Evolutionary conservation across 225 moss, liverwort and hornwort genomes (phyloP).

Genomic region (Pseudisothecium myosuroides): DNA sequence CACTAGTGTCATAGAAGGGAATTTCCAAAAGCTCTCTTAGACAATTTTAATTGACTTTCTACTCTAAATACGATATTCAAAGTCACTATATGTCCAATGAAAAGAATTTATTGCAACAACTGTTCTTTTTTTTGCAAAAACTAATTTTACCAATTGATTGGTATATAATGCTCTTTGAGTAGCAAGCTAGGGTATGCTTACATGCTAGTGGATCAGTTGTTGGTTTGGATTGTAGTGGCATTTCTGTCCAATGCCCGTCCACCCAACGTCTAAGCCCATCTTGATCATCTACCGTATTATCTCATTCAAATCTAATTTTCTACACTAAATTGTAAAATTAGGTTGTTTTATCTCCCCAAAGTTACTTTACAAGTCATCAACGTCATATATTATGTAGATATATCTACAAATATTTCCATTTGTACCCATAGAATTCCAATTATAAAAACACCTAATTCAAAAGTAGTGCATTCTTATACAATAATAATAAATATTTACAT

Average conservation of each 20-base stretch:
- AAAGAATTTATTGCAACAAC: too few species aligned
- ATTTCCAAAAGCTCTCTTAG: too few species aligned
- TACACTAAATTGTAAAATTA: not conserved
- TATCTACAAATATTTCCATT: not conserved
- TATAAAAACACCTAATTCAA: not conserved
- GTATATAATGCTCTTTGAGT: rapidly evolving
- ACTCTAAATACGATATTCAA: not conserved
- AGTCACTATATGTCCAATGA: rapidly evolving
- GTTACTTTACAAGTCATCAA: not conserved
- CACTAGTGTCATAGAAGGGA: rapidly evolving
- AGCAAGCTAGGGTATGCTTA: rapidly evolving
- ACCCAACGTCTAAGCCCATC: rapidly evolving
- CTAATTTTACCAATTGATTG: rapidly evolving
- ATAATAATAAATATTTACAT: not conserved
- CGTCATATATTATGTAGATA: not conserved
- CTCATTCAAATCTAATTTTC: not conserved
- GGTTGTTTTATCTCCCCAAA: rapidly evolving
- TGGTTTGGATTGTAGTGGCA: not conserved
- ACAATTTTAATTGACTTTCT: not conserved
- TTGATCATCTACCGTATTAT: rapidly evolving
- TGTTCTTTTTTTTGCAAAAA: rapidly evolving
- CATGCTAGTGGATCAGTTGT: rapidly evolving
- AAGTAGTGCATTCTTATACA: not conserved
- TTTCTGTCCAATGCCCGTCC: rapidly evolving
- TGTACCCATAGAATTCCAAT: not conserved